Evolutionary conservation across 2,329 filamentous ascomycete genomes (phyloP).

Genomic region (Blastomyces percursus): DNA sequence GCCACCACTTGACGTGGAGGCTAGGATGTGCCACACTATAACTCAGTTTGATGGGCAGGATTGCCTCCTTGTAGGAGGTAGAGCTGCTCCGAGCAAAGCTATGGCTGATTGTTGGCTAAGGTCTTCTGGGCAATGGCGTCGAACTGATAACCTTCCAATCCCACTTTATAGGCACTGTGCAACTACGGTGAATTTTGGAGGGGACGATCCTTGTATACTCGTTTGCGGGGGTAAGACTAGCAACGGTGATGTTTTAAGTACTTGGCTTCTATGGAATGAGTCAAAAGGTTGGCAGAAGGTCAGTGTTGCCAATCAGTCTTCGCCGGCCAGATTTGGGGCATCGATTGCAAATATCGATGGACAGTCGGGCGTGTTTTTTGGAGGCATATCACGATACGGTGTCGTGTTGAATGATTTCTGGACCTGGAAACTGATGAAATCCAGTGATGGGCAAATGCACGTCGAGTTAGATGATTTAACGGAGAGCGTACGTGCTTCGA

Average conservation of each 20-base stretch:
- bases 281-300: conserved; percentile 42
- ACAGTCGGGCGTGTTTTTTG: conserved; percentile 54
- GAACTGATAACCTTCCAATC: conserved; percentile 53
- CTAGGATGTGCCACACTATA: conserved; percentile 64
- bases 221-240: conserved; percentile 52
- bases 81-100: conserved; percentile 60
- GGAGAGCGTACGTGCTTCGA: conserved; percentile 15
- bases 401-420: conserved; percentile 52
- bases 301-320: conserved; percentile 24
- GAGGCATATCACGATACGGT: conserved; percentile 59
- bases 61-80: conserved; percentile 62
- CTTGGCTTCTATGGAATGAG: conserved; percentile 46
- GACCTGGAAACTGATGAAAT: conserved; percentile 48
- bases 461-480: conserved; percentile 22
- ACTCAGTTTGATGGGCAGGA: conserved; percentile 51
- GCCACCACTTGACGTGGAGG: conserved; percentile 29
- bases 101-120: conserved; percentile 68
- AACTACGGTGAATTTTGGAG: conserved; percentile 33
- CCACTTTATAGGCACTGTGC: conserved; percentile 67
- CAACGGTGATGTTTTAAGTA: conserved; percentile 38
- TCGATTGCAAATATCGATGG: conserved; percentile 33
- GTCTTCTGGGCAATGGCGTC: conserved; percentile 51
- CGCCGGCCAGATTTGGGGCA: conserved; percentile 47
- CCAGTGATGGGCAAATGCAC: conserved; percentile 22
- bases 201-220: conserved; percentile 39